These are phyloP conservation scores for Colletotrichum trifolii DNA, from an alignment of 2,329 filamentous ascomycete species.

Conservation along the genomic window DNA sequence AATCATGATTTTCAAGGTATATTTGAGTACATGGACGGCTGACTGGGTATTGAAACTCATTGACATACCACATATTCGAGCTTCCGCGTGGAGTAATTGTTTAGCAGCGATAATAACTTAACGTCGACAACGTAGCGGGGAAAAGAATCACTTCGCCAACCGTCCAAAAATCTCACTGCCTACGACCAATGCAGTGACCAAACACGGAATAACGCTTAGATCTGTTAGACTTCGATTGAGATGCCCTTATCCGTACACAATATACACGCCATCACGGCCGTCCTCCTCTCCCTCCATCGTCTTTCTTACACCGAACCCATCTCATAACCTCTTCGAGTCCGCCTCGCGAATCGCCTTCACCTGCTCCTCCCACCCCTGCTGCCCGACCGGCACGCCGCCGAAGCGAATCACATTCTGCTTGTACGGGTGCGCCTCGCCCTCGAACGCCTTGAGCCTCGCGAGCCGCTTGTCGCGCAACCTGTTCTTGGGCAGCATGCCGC, in stretches of 20 bases:
- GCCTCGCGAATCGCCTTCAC: conserved; percentile 61
- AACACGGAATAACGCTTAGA: background rate
- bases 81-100: too few relatives aligned
- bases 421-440: conserved; percentile 92
- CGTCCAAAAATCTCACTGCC: too few relatives aligned
- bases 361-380: conserved; percentile 63
- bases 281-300: background rate
- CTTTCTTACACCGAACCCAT: background rate
- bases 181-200: too few relatives aligned
- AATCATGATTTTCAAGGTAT: too few relatives aligned
- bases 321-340: conserved; percentile 63
- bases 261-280: conserved; percentile 35
- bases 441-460: conserved; percentile 92
- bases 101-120: too few relatives aligned
- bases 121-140: too few relatives aligned
- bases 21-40: too few relatives aligned
- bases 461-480: conserved; percentile 87
- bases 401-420: conserved; percentile 86
- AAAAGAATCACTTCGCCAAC: too few relatives aligned
- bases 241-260: conserved; percentile 37
- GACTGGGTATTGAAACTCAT: too few relatives aligned
- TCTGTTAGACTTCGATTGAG: conserved; percentile 28
- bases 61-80: too few relatives aligned
- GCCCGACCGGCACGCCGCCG: conserved; percentile 66
- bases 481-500: conserved; percentile 99